Conservation (phyloP, 331 rosid genomes). For the Cydonia oblonga region DNA sequence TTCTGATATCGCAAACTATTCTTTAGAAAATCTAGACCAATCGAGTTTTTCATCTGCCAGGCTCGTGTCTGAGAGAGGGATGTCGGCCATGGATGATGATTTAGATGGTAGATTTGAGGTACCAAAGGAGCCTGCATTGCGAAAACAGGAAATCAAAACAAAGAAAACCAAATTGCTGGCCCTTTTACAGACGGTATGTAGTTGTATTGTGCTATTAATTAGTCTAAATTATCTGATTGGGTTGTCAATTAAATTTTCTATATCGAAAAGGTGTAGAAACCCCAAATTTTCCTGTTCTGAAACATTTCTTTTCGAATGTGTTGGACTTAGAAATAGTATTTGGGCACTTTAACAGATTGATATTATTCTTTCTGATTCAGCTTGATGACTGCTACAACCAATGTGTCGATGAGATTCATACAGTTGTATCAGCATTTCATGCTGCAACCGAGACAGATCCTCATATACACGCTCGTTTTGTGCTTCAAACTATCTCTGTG, state of each 20-base stretch:
- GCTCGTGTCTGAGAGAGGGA: neutral
- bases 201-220: neutral
- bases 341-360: neutral
- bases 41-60: conserved; percentile 22
- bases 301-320: neutral
- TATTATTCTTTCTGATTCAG: conserved; percentile 11
- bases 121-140: conserved; percentile 26
- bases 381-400: conserved; percentile 61
- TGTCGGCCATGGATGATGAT: conserved; percentile 6
- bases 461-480: conserved; percentile 48
- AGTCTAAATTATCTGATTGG: neutral
- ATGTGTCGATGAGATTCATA: conserved; percentile 64
- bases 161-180: conserved; percentile 52
- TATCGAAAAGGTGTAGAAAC: neutral
- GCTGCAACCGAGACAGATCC: conserved; percentile 72
- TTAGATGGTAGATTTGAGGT: conserved; percentile 13
- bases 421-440: conserved; percentile 59
- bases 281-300: neutral
- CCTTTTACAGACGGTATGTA: conserved; percentile 62
- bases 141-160: conserved; percentile 30
- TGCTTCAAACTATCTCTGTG: conserved; percentile 42
- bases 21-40: conserved; percentile 39
- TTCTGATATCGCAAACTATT: conserved; percentile 48
- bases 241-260: neutral
- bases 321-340: neutral